phyloP scores from a whole-genome alignment of 176 grass and related monocot genomes.

The Saccharum officinarum region DNA sequence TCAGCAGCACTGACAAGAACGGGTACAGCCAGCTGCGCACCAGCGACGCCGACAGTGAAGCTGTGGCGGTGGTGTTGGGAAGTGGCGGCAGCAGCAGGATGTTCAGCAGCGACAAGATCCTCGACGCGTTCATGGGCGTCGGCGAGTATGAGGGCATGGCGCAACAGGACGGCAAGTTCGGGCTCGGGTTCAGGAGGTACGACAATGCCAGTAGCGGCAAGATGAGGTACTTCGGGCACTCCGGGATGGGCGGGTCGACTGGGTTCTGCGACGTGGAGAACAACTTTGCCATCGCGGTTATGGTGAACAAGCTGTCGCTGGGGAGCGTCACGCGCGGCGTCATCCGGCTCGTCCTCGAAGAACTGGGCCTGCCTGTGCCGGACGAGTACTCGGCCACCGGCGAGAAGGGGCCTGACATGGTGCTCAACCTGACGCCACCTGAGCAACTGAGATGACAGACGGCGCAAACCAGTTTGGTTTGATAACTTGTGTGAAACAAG shows the following conservation, averaged over 20 bases:
- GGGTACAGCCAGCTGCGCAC: constrained; percentile 47
- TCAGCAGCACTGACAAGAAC: constrained; percentile 8
- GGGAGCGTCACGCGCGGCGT: constrained; percentile 68
- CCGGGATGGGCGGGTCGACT: constrained; percentile 81
- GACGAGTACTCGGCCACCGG: constrained; percentile 75
- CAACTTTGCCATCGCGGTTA: constrained; percentile 80
- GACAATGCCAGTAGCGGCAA: constrained; percentile 24
- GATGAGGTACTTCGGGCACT: constrained; percentile 67
- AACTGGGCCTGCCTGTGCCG: constrained; percentile 72
- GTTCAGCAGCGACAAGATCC: constrained; percentile 52
- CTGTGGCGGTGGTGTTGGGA: not conserved
- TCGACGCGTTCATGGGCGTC: constrained; percentile 64
- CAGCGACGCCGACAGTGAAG: constrained; percentile 25
- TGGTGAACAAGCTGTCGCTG: constrained; percentile 87
- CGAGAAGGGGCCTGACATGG: constrained; percentile 92
- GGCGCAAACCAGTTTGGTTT: not conserved
- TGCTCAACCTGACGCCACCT: constrained; percentile 47
- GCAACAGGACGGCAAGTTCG: constrained; percentile 65
- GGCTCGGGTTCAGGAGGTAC: constrained; percentile 87
- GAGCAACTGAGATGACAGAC: constrained; percentile 11
- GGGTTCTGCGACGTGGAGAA: constrained; percentile 74
- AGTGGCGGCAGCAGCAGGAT: constrained; percentile 8
- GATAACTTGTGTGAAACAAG: not conserved
- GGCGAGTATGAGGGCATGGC: constrained; percentile 58
- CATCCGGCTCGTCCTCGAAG: constrained; percentile 71